Conservation (phyloP, 2,329 filamentous ascomycete genomes). For the Ascochyta koolunga region DNA sequence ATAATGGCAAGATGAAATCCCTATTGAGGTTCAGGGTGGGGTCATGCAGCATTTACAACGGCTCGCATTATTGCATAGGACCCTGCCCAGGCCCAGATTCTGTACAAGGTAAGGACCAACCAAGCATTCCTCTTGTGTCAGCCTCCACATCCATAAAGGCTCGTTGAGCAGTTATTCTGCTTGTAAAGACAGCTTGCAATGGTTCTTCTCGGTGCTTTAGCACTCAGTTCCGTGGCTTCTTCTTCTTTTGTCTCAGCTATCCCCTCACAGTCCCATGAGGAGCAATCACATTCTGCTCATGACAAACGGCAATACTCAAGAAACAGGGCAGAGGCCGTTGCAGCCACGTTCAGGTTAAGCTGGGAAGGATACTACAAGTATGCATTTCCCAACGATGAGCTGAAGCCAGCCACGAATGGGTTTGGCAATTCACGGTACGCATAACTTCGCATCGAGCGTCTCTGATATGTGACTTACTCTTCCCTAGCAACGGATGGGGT, state of each 20-base stretch:
- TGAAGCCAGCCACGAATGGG: slow-evolving; percentile 70
- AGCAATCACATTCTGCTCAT: slow-evolving; percentile 5
- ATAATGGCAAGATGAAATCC: background rate
- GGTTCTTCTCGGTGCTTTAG: slow-evolving; percentile 9
- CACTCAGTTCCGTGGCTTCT: slow-evolving; percentile 15
- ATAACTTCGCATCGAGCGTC: too few species aligned
- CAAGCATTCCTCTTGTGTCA: slow-evolving; percentile 3
- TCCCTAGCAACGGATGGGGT: slow-evolving; percentile 79
- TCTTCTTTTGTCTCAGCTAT: slow-evolving; percentile 19
- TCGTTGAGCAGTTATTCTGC: background rate
- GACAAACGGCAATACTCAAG: slow-evolving; percentile 19
- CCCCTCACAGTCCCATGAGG: slow-evolving; percentile 16
- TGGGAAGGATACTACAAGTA: slow-evolving; percentile 66
- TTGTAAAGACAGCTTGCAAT: slow-evolving; percentile 7
- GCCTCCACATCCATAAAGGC: background rate
- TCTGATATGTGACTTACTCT: background rate
- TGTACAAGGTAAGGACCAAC: slow-evolving; percentile 6
- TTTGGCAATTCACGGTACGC: slow-evolving; percentile 71
- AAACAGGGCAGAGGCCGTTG: slow-evolving; percentile 42
- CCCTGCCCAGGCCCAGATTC: background rate
- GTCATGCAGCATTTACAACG: slow-evolving; percentile 12
- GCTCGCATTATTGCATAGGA: slow-evolving; percentile 13
- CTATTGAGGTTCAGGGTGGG: background rate
- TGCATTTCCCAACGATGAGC: slow-evolving; percentile 78
- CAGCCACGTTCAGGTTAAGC: slow-evolving; percentile 41